Base-by-base conservation (phyloP, 768 basidiomycete species). In the Termitomyces sp. region DNA sequence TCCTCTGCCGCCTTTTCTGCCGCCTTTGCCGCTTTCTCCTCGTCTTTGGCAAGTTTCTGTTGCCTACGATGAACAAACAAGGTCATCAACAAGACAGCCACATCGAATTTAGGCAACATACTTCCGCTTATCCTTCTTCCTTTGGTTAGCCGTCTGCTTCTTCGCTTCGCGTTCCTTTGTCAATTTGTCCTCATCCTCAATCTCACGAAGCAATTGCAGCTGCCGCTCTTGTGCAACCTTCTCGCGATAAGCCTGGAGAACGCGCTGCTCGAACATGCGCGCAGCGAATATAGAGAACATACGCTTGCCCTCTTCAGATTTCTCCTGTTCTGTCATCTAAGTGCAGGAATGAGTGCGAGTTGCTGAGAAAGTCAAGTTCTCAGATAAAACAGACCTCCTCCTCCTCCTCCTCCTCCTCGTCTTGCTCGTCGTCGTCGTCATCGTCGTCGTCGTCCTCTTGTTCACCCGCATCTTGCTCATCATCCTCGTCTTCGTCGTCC, bases 221-320 rank as follows among this genome's bases (percentile, higher is more conserved):
- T 98, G 95, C 64, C 94, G 86, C 74, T 96, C 95, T 70, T 96
- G 93, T 13, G 97, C 96, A 18, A 98, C 93, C 73, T 92, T 89
- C 76, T 98, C 96, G 40, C 96, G 89, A 69, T 96, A 98, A 14
- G 96, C 94, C 68, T 94, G 90, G 56, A 97, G 84, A 41, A 98
- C 97, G 26, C 97, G 88, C 74, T 98, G 96, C 76, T 99, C 97
- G 72, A 99, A 98, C 95, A 98, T 97, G 56, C 97, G 86, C 46
- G 97, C 97, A 16, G 97, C 97, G 68, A 99, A 99, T 74, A 99
- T 97, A 64, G 94, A 95, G 79, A 99, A 99, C 97, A 99, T 99
- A 53, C 93, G 85, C 73, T 95, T 94, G 65, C 97, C 97, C 75
- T 98, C 97, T 74, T 98, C 96, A 90, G 96, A 95, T 75, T 96